Evolutionary conservation across 1,284 basidiomycete genomes (phyloP).

Genomic region (Ustilago tritici): DNA sequence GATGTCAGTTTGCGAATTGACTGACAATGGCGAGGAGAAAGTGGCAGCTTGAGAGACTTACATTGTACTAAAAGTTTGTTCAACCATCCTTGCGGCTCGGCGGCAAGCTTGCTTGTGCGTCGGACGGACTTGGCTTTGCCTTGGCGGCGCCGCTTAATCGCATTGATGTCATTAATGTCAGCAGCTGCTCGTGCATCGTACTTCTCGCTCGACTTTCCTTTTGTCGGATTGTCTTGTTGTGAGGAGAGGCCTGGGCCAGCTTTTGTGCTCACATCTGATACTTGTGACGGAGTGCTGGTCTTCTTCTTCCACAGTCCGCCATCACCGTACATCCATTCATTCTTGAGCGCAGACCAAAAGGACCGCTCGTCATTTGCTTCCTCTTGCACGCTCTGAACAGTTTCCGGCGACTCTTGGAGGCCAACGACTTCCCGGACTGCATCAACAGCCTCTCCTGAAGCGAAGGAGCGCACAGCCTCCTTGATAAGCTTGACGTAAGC

Average conservation of each 20-base stretch:
- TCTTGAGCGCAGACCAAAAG: slow-evolving; percentile 45
- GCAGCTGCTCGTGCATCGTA: slow-evolving; percentile 42
- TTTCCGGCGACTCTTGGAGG: slow-evolving; percentile 10
- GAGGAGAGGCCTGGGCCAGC: background rate
- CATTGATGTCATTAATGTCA: slow-evolving; percentile 8
- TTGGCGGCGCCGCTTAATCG: slow-evolving; percentile 15
- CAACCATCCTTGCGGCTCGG: slow-evolving; percentile 27
- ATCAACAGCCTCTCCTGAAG: slow-evolving; percentile 43
- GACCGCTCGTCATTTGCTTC: slow-evolving; percentile 14
- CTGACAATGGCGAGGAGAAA: background rate
- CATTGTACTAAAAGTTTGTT: slow-evolving; percentile 42
- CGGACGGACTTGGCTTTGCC: slow-evolving; percentile 9
- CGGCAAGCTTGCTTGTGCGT: background rate
- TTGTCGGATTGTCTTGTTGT: background rate
- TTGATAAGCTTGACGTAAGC: slow-evolving; percentile 50
- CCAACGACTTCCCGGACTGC: slow-evolving; percentile 36
- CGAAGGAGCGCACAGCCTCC: slow-evolving; percentile 49
- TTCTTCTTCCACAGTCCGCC: slow-evolving; percentile 40
- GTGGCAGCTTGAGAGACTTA: slow-evolving; percentile 8
- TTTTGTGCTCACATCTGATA: background rate
- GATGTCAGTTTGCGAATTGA: background rate
- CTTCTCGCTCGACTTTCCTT: slow-evolving; percentile 9
- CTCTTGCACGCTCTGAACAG: background rate
- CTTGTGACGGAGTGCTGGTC: background rate
- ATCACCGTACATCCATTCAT: slow-evolving; percentile 55